Conservation (phyloP, 257 asterid species). For the Coffea eugenioides region DNA sequence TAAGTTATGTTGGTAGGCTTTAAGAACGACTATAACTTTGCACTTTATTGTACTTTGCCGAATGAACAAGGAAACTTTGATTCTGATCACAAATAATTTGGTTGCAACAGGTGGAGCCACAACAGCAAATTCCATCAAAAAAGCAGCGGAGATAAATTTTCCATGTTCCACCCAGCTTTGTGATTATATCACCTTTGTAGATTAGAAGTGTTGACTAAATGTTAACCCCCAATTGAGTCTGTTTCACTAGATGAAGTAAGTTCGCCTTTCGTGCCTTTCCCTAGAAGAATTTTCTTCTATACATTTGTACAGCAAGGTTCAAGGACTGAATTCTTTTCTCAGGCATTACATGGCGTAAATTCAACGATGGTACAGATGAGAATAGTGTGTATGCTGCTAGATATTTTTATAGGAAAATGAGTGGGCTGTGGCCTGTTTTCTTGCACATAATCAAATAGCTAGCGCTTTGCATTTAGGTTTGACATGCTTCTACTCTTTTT, state of each 20-base stretch:
- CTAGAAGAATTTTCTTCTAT: constrained; percentile 14
- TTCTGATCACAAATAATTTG: constrained; percentile 4
- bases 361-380: constrained; percentile 15
- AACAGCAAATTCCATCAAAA: constrained; percentile 46
- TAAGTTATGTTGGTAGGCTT: background rate
- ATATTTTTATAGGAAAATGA: constrained; percentile 1
- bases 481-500: background rate
- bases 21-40: background rate
- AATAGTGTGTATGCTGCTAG: background rate
- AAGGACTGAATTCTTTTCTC: constrained; percentile 11
- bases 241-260: background rate
- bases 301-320: constrained; percentile 24
- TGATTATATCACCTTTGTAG: constrained; percentile 18
- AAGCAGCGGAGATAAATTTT: constrained; percentile 49
- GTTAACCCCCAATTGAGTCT: constrained; percentile 1
- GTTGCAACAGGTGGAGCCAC: constrained; percentile 53
- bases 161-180: constrained; percentile 16
- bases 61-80: background rate
- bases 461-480: background rate
- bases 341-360: constrained; percentile 11
- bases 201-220: constrained; percentile 4
- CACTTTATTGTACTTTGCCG: background rate
- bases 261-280: constrained; percentile 13
- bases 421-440: constrained; percentile 1
- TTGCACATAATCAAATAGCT: background rate